Evolutionary conservation across 257 asterid genomes (phyloP), one percentile per base, ranked within the genome.

Genomic region (Leptodermis oblonga): DNA sequence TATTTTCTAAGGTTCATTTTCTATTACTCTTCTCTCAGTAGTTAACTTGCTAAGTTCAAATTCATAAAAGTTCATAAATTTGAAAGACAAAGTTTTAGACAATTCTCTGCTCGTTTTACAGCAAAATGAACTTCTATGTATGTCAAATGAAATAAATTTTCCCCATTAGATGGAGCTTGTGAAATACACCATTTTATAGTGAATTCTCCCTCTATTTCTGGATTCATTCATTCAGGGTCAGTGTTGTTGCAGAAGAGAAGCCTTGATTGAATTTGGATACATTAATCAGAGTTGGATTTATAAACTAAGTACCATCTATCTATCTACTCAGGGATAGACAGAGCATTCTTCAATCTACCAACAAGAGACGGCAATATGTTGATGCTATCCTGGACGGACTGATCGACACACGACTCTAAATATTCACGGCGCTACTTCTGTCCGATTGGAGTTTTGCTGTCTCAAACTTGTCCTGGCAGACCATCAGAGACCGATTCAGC

Each of bases 401-500:
- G 84, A 54, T 90, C 93, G 8, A 90, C 97, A 36, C 98, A 92
- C 0, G 93, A 86, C 81, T 92, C 96, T 76, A 92, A 73, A 76
- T 71, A 56, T 70, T 80, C 73, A 74, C 70, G 43, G 86, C 74
- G 25, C 70, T 72, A 65, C 76, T 76, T 74, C 74, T 70, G 77
- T 74, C 79, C 25, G 74, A 64, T 74, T 88, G 96, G 76, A 82
- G 72, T 80, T 82, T 90, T 61, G 92, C 86, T 1, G 86, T 43
- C 83, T 92, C 97, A 60, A 80, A 83, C 73, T 84, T 88, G 88
- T 92, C 97, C 75, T 92, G 97, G 84, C 98, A 92, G 62, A 92
- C 98, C 71, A 75, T 76, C 55, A 92, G 78, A 70, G 96, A 80
- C 71, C 96, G 82, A 58, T 78, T 82, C 85, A 92, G 48, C 65